Conservation (phyloP, 768 basidiomycete genomes). For the Collybia sordida region DNA sequence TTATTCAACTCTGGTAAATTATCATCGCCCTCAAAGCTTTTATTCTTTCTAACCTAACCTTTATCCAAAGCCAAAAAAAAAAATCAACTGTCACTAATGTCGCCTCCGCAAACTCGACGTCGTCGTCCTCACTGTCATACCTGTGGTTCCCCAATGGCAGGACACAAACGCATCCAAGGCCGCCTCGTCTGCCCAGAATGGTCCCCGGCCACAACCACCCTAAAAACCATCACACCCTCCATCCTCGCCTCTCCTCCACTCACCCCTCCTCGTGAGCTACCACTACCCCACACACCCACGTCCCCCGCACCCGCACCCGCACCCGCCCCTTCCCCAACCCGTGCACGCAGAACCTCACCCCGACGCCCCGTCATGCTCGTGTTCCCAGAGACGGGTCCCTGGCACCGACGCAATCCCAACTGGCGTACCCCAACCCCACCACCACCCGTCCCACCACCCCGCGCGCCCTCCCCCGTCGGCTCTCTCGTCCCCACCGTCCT, state of each 20-base stretch:
- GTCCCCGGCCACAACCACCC: neutral
- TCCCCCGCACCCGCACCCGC: neutral
- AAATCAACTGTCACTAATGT: neutral
- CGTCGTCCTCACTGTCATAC: slow-evolving; percentile 30
- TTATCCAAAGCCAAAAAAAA: neutral
- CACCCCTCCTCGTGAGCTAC: slow-evolving; percentile 6
- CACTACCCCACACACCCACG: slow-evolving; percentile 2
- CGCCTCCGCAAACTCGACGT: neutral
- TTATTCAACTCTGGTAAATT: slow-evolving; percentile 2
- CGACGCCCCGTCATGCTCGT: slow-evolving; percentile 3
- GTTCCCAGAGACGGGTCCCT: slow-evolving; percentile 16
- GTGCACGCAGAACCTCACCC: neutral
- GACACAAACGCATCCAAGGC: slow-evolving; percentile 34
- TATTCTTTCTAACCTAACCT: neutral
- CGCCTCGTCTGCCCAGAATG: slow-evolving; percentile 26
- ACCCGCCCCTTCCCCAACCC: neutral
- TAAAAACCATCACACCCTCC: neutral
- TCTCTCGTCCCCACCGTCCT: slow-evolving; percentile 23
- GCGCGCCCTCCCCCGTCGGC: slow-evolving; percentile 3
- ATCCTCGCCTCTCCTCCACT: slow-evolving; percentile 4
- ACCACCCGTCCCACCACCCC: slow-evolving; percentile 3
- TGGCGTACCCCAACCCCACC: slow-evolving; percentile 21
- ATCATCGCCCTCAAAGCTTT: neutral
- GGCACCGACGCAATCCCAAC: slow-evolving; percentile 32
- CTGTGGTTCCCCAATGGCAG: slow-evolving; percentile 35